A percentile compares a stretch with the other conserved stretches of the same genome.
Evolutionary conservation across 768 basidiomycete species (phyloP).

Genomic region (Rhizopogon sp.): DNA sequence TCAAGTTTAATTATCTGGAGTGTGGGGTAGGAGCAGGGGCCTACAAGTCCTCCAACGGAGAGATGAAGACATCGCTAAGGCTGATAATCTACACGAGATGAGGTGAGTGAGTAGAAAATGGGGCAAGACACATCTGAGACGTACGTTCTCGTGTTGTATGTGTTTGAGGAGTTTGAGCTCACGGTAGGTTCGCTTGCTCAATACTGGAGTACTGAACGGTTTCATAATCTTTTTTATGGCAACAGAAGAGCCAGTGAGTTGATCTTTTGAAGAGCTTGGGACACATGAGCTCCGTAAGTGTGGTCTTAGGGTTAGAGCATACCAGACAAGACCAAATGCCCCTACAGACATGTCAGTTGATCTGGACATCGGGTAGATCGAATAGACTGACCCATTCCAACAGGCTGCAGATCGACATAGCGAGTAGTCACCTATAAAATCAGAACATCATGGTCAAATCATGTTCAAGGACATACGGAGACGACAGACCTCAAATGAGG

Average conservation of each 20-base stretch:
- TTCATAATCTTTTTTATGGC: constrained; percentile 99
- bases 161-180: constrained; percentile 98
- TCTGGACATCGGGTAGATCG: constrained; percentile 3
- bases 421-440: constrained; percentile 82
- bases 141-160: constrained; percentile 95
- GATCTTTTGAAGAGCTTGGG: constrained; percentile 86
- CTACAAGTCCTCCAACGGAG: constrained; percentile 96
- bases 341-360: constrained; percentile 40
- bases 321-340: constrained; percentile 99
- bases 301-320: constrained; percentile 16
- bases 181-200: constrained; percentile 95
- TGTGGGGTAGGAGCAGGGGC: constrained; percentile 23
- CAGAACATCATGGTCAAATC: constrained; percentile 16
- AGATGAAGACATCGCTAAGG: constrained; percentile 98
- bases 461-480: neutral
- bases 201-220: constrained; percentile 97
- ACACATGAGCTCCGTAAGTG: constrained; percentile 8
- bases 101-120: neutral
- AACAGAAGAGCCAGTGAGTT: constrained; percentile 87
- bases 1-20: neutral
- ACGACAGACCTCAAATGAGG: constrained; percentile 81
- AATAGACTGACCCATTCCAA: constrained; percentile 85
- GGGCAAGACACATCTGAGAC: constrained; percentile 20
- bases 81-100: constrained; percentile 78
- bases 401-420: constrained; percentile 98